Conservation (phyloP, 139 green algal genomes). For the Coelastrella sp. region DNA sequence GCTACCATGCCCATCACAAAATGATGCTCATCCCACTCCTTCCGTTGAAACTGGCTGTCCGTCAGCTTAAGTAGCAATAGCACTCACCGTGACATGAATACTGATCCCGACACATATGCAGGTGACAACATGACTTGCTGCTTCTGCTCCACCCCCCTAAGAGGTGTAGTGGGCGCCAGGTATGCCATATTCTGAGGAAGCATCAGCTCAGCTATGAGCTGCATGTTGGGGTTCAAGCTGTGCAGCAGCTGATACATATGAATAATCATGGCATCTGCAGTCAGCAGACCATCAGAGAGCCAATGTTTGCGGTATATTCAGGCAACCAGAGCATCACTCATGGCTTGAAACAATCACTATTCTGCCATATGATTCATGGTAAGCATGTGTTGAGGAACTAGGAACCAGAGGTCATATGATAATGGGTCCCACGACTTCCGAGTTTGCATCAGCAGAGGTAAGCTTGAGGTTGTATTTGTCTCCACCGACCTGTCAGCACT, state of each 20-base stretch:
- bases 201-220: constrained; percentile 41
- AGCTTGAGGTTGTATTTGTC: too few species aligned
- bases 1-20: background rate
- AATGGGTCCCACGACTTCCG: too few species aligned
- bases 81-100: constrained; percentile 16
- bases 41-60: background rate
- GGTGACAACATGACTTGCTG: constrained; percentile 13
- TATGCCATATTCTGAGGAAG: constrained; percentile 23
- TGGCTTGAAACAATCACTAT: too few species aligned
- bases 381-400: too few species aligned
- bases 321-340: too few species aligned
- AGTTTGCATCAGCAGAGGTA: too few species aligned
- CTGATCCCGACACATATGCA: constrained; percentile 30
- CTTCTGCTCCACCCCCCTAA: background rate
- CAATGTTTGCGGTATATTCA: too few species aligned
- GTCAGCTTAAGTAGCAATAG: background rate
- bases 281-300: background rate
- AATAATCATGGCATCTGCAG: constrained; percentile 38
- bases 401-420: too few species aligned
- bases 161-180: constrained; percentile 1
- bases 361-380: too few species aligned
- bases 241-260: constrained; percentile 34
- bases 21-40: background rate
- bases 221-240: constrained; percentile 40
- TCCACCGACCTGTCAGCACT: constrained; percentile 7